Evolutionary conservation across 352 stramenopile species (phyloP).

Genomic region (Phytopythium sindhum): DNA sequence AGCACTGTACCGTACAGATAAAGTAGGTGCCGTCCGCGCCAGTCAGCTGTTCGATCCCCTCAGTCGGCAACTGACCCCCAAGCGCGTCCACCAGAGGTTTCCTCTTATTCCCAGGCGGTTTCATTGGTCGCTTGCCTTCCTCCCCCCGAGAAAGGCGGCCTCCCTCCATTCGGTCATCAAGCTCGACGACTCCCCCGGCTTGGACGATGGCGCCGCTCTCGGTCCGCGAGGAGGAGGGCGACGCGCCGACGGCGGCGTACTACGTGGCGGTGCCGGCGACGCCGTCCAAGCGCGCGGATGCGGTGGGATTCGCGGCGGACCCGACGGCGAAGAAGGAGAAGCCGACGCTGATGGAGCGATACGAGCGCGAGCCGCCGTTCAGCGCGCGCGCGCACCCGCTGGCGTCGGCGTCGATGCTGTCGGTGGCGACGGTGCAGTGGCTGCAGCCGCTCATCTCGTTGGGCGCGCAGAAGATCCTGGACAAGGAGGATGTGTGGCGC

Average conservation of each 20-base stretch:
- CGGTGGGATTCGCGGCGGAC: neutral
- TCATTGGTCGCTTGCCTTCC: too few relatives aligned
- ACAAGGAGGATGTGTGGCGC: conserved; percentile 29
- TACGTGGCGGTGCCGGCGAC: neutral
- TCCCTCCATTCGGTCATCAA: too few relatives aligned
- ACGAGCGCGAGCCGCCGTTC: conserved; percentile 11
- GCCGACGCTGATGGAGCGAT: neutral
- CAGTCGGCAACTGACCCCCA: too few relatives aligned
- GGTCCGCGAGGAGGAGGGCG: neutral
- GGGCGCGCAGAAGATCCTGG: conserved; percentile 22
- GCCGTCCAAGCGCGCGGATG: neutral
- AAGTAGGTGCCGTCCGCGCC: too few relatives aligned
- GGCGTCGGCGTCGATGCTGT: conserved; percentile 29
- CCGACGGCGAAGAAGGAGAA: neutral
- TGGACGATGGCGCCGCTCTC: neutral
- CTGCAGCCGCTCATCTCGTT: conserved; percentile 37
- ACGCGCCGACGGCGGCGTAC: neutral
- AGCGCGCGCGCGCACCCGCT: conserved; percentile 25
- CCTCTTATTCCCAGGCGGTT: too few relatives aligned
- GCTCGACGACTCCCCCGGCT: neutral
- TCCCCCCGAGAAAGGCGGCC: too few relatives aligned
- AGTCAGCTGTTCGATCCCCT: too few relatives aligned
- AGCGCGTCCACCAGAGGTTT: too few relatives aligned
- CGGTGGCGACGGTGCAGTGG: conserved; percentile 45
- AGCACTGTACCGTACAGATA: too few relatives aligned